These are phyloP conservation scores for Vaccinium corymbosum DNA, from an alignment of 148 eudicot species.

Conservation along the genomic window DNA sequence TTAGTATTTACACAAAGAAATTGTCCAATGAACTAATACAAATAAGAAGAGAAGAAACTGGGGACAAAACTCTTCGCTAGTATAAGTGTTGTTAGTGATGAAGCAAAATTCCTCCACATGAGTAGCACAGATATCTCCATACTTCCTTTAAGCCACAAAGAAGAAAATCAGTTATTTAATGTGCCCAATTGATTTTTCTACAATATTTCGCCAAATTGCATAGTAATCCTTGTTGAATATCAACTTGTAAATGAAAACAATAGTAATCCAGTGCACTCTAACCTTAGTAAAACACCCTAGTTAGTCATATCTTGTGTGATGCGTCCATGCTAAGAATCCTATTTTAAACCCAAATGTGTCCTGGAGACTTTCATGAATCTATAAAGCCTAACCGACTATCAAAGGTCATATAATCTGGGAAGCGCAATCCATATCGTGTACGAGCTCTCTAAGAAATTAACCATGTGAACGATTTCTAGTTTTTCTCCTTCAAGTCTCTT, in stretches of 20 bases:
- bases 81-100: constrained; percentile 84
- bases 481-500: no score
- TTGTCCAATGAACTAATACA: not conserved
- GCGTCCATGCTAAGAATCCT: no score
- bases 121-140: constrained; percentile 79
- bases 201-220: no score
- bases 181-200: no score
- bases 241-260: not conserved
- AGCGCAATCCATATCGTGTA: no score
- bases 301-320: not conserved
- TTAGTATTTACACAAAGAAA: not conserved
- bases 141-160: constrained; percentile 45
- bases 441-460: no score
- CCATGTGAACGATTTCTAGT: no score
- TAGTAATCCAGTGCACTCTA: not conserved
- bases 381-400: no score
- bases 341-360: no score
- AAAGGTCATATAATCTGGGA: no score
- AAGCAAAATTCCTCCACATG: constrained; percentile 79
- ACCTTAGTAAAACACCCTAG: not conserved
- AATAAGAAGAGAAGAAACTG: not conserved
- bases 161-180: constrained; percentile 6
- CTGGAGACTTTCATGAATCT: no score
- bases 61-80: constrained; percentile 55
- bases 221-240: not conserved